phyloP scores from a whole-genome alignment of 768 basidiomycete species.

The Russula dissimulans region DNA sequence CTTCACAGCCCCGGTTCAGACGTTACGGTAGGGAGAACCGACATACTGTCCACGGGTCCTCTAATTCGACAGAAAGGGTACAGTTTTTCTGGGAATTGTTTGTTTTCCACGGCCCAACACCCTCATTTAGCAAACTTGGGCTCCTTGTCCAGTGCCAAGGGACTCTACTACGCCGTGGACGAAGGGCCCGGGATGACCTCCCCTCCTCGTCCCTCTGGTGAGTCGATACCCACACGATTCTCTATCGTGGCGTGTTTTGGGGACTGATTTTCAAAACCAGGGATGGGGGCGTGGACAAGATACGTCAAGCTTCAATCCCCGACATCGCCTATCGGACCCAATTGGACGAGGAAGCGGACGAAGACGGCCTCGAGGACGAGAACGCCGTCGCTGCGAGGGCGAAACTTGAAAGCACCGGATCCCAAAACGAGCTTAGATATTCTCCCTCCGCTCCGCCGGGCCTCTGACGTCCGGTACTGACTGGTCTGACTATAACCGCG shows the following conservation, averaged over 20 bases:
- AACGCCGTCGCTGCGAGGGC: no score
- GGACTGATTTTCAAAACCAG: slow-evolving; percentile 26
- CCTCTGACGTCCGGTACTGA: slow-evolving; percentile 38
- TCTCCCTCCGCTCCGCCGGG: slow-evolving; percentile 4
- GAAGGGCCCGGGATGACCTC: slow-evolving; percentile 17
- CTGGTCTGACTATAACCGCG: slow-evolving; percentile 63
- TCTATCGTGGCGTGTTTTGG: not conserved
- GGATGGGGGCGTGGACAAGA: slow-evolving; percentile 40
- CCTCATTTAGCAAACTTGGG: slow-evolving; percentile 53
- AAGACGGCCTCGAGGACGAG: slow-evolving; percentile 5
- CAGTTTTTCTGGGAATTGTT: slow-evolving; percentile 6
- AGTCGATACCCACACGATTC: not conserved
- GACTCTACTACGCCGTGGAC: slow-evolving; percentile 29
- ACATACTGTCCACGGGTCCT: slow-evolving; percentile 56
- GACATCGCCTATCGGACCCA: slow-evolving; percentile 47
- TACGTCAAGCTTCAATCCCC: slow-evolving; percentile 43
- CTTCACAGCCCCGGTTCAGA: slow-evolving; percentile 11
- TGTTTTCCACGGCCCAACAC: not conserved
- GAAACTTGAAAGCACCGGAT: not conserved
- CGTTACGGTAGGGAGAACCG: slow-evolving; percentile 31
- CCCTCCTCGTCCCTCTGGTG: slow-evolving; percentile 5
- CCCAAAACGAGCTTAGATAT: not conserved
- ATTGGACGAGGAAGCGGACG: slow-evolving; percentile 27
- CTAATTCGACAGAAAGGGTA: slow-evolving; percentile 60
- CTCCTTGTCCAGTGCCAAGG: slow-evolving; percentile 37